Conservation (phyloP, 2,329 filamentous ascomycete genomes). For the Aureobasidium sp. region DNA sequence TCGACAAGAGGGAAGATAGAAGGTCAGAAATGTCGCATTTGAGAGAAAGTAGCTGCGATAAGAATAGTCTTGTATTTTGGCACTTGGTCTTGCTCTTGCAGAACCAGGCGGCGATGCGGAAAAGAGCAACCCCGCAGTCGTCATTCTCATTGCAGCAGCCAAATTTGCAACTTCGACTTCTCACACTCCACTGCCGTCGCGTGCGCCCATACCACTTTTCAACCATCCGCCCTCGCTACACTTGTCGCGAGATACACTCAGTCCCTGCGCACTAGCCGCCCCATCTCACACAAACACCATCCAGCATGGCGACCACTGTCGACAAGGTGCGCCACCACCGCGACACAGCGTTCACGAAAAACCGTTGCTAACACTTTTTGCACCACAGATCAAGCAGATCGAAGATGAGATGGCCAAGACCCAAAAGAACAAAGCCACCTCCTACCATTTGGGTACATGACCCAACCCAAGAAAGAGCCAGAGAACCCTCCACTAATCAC, state of each 20-base stretch:
- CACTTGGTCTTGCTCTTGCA: neutral
- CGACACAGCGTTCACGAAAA: neutral
- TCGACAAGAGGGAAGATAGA: neutral
- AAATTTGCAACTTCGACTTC: constrained; percentile 12
- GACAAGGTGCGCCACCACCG: constrained; percentile 60
- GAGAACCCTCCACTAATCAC: neutral
- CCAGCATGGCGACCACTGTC: constrained; percentile 89
- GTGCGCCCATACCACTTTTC: neutral
- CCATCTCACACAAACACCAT: neutral
- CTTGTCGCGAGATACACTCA: neutral
- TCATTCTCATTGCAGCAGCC: constrained; percentile 4
- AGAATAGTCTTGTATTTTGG: neutral
- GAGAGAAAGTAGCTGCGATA: neutral
- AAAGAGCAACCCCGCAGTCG: constrained; percentile 9
- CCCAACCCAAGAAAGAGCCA: neutral
- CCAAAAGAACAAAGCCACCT: constrained; percentile 95
- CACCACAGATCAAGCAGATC: constrained; percentile 79
- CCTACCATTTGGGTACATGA: constrained; percentile 67
- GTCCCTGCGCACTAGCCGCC: neutral
- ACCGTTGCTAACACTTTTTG: constrained; percentile 28
- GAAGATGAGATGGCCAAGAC: constrained; percentile 97
- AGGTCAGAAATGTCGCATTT: neutral
- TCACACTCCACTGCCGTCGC: neutral
- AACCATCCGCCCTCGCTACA: neutral
- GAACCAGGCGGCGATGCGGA: neutral